Conservation (phyloP, 2,329 filamentous ascomycete genomes). For the Arthroderma sp. region DNA sequence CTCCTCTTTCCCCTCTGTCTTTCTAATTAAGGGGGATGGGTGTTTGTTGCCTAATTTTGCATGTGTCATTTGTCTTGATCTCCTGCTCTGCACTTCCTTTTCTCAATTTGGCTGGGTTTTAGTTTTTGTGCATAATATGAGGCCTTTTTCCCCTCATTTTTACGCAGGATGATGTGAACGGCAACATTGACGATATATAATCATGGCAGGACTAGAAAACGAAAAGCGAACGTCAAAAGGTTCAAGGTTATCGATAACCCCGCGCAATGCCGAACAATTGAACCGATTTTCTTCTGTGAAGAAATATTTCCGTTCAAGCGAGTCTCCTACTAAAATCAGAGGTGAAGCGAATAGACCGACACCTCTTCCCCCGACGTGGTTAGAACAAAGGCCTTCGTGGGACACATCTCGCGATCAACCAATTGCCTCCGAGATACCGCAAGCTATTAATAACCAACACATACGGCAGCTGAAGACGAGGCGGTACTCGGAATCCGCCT, state of each 20-base stretch:
- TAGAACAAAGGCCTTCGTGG: not conserved
- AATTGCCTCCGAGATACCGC: not conserved
- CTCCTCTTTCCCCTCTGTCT: too few relatives aligned
- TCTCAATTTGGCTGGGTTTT: not conserved
- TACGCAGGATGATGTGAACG: not conserved
- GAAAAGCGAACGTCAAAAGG: not conserved
- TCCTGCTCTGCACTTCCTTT: not conserved
- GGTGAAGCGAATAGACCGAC: not conserved
- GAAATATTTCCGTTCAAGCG: conserved; percentile 10
- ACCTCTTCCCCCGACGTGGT: conserved; percentile 4
- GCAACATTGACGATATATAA: not conserved
- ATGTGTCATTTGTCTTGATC: too few relatives aligned
- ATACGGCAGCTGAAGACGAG: not conserved
- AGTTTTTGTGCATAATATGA: not conserved
- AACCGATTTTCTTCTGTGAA: conserved; percentile 11
- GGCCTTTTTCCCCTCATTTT: not conserved
- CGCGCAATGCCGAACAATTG: conserved; percentile 3
- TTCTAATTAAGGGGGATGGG: too few relatives aligned
- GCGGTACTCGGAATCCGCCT: conserved; percentile 1
- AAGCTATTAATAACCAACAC: not conserved
- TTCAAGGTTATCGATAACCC: not conserved
- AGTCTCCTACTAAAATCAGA: conserved; percentile 1
- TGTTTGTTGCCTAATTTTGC: too few relatives aligned
- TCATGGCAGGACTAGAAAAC: conserved; percentile 1
- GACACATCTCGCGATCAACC: not conserved